Conservation (phyloP, 306 rosid genomes). For the Biancaea sappan region DNA sequence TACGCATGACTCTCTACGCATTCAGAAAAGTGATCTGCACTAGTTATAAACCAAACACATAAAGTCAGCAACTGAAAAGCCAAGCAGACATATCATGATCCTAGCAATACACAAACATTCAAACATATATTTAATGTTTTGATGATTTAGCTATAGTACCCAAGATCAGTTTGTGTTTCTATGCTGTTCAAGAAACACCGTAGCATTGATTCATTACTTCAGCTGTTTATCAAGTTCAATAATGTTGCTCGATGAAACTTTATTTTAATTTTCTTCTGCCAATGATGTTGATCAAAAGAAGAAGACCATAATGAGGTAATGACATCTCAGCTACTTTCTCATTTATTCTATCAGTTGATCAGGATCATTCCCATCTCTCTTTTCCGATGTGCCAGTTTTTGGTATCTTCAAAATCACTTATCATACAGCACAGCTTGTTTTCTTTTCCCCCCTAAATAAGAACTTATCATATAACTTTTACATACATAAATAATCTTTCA, state of each 20-base stretch:
- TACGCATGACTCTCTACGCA: constrained; percentile 90
- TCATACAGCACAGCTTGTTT: neutral
- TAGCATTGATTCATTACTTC: neutral
- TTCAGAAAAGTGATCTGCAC: constrained; percentile 97
- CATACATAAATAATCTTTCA: neutral
- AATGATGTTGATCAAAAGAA: neutral
- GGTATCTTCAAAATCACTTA: constrained; percentile 16
- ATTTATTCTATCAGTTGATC: neutral
- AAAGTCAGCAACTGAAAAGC: constrained; percentile 31
- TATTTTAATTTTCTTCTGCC: constrained; percentile 6
- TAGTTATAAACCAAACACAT: constrained; percentile 32
- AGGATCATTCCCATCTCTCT: neutral
- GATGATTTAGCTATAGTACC: constrained; percentile 21
- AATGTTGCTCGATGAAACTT: neutral
- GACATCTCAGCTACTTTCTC: constrained; percentile 7
- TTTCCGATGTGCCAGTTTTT: constrained; percentile 1
- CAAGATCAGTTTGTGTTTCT: constrained; percentile 10
- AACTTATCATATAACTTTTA: constrained; percentile 9
- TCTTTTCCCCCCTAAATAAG: no score
- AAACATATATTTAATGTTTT: neutral
- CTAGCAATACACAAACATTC: constrained; percentile 16
- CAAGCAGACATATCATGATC: constrained; percentile 5
- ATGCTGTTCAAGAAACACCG: constrained; percentile 3
- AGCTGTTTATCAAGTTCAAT: constrained; percentile 11
- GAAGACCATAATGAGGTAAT: neutral